phyloP scores from a whole-genome alignment of 306 rosid genomes.

The Crotalaria pallida region DNA sequence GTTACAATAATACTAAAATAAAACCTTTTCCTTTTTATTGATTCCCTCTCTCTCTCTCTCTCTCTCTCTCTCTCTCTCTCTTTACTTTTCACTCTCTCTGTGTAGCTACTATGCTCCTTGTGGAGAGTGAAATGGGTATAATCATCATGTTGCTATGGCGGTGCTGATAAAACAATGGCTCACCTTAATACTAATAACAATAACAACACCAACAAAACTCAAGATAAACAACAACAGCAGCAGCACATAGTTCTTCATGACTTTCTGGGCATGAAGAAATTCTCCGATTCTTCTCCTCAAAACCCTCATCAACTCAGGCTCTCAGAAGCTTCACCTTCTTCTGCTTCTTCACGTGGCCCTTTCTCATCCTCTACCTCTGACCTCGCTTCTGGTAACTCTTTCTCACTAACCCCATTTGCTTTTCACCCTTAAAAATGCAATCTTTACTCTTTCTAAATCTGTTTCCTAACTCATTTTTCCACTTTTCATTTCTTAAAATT shows the following conservation, averaged over 20 bases:
- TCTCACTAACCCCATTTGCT: neutral
- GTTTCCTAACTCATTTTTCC: neutral
- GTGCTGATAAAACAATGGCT: constrained; percentile 57
- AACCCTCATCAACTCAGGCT: constrained; percentile 38
- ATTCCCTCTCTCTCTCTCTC: neutral
- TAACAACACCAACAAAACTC: constrained; percentile 21
- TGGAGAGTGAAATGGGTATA: constrained; percentile 27
- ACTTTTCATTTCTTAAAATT: neutral
- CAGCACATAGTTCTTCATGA: constrained; percentile 56
- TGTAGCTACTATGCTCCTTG: constrained; percentile 17
- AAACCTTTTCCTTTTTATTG: too few relatives aligned
- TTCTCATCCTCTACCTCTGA: constrained; percentile 74
- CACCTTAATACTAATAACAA: constrained; percentile 31
- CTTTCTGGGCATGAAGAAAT: constrained; percentile 76
- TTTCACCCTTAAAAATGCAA: neutral
- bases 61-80: neutral
- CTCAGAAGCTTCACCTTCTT: constrained; percentile 38
- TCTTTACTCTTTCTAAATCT: neutral
- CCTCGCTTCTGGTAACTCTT: constrained; percentile 66
- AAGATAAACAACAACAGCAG: constrained; percentile 22
- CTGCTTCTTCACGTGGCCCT: constrained; percentile 61
- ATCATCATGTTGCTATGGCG: constrained; percentile 42
- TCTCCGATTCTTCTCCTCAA: constrained; percentile 42
- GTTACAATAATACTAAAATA: too few relatives aligned
- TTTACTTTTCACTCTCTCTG: too few relatives aligned